phyloP scores from a whole-genome alignment of 371 early-diverging fungal genomes.

The Mucor irregularis region DNA sequence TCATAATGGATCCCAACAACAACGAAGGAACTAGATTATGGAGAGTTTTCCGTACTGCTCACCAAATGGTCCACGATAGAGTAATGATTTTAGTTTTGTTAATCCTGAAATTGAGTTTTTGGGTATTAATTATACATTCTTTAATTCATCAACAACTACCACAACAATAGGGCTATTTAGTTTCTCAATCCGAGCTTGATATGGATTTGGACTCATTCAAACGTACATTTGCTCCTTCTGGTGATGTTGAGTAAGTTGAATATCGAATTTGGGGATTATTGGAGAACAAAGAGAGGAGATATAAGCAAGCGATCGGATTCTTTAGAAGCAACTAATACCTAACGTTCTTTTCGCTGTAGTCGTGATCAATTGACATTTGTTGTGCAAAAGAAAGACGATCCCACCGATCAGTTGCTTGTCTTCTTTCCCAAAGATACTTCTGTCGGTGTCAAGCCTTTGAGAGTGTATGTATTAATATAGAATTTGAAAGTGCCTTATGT shows the following conservation, averaged over 20 bases:
- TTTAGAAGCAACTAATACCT: neutral
- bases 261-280: no score
- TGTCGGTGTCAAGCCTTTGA: constrained; percentile 91
- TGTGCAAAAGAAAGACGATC: constrained; percentile 82
- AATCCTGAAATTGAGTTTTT: no score
- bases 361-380: constrained; percentile 83
- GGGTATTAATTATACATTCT: no score
- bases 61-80: constrained; percentile 88
- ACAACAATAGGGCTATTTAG: constrained; percentile 90
- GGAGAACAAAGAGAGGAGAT: neutral
- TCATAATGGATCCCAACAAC: constrained; percentile 57
- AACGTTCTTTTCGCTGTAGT: constrained; percentile 35
- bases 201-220: constrained; percentile 85
- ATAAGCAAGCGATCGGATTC: no score
- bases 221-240: constrained; percentile 65
- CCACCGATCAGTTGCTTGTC: constrained; percentile 83
- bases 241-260: constrained; percentile 80
- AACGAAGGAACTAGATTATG: constrained; percentile 74
- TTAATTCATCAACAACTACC: no score
- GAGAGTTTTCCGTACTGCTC: constrained; percentile 87
- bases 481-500: neutral
- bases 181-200: constrained; percentile 78
- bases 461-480: constrained; percentile 62
- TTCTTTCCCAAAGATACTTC: constrained; percentile 91
- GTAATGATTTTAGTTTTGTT: constrained; percentile 29